Evolutionary conservation across 1,139 yeast species (phyloP), one percentile per base, ranked within the genome.

Genomic region (Saccharomycopsis phalli): DNA sequence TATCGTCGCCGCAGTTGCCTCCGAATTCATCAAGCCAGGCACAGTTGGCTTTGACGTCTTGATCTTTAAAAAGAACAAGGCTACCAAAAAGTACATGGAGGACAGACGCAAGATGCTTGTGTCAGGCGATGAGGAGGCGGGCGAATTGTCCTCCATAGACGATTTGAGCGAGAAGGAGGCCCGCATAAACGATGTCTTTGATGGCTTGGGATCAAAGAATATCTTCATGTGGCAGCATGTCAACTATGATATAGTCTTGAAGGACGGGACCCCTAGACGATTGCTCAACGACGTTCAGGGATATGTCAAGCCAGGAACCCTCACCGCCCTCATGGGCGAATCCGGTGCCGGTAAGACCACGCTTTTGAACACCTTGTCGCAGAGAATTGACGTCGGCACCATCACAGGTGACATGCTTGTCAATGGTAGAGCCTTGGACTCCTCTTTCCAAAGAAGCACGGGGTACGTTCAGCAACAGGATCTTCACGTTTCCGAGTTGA

Each of bases 291-390:
- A 66, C 47, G 63, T 76, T 37, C 71, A 72, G 52, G 81, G 81
- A 25, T 74, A 58, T 48, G 72, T 74, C 52, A 61, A 63, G 42
- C 79, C 81, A 2, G 81, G 81, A 41, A 69, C 76, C 4, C 55
- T 73, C 55, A 73, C 77, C 37, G 78, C 78, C 2, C 57, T 76
- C 39, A 76, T 76, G 82, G 83, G 84, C 47, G 82, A 74, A 52
- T 76, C 82, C 18, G 84, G 84, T 52, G 81, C 82, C 33, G 84
- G 84, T 56, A 77, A 77, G 54, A 76, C 84, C 1, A 76, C 83
- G 0, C 56, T 76, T 42, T 63, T 77, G 51, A 74, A 76, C 50
- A 68, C 71, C 39, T 59, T 76, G 47, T 75, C 83, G 36, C 72
- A 70, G 49, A 62, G 79, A 55, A 57, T 68, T 40, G 69, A 67